A percentile compares a stretch with the other conserved stretches of the same genome.
Conservation (phyloP, 2,329 filamentous ascomycete species). For the Mollisiaceae sp. region DNA sequence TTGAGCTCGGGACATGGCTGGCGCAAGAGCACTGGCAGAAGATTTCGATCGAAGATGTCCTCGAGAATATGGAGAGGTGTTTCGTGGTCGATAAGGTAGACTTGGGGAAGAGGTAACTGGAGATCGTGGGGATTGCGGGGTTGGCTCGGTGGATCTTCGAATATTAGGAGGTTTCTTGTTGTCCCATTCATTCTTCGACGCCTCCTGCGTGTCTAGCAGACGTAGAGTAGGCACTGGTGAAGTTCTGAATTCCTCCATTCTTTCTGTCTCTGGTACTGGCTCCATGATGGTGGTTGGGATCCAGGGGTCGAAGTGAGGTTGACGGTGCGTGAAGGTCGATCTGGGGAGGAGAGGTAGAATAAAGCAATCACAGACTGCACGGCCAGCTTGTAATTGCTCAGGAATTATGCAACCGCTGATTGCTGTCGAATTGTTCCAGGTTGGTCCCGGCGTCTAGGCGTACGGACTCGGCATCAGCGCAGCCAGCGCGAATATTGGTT, state of each 20-base stretch:
- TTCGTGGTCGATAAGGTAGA: slow-evolving; percentile 65
- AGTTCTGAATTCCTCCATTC: slow-evolving; percentile 68
- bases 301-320: background rate
- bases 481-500: slow-evolving; percentile 28
- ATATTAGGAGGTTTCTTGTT: slow-evolving; percentile 55
- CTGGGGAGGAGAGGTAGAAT: slow-evolving; percentile 11
- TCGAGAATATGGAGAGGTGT: slow-evolving; percentile 64
- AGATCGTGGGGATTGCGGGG: slow-evolving; percentile 57
- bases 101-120: slow-evolving; percentile 47
- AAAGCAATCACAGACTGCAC: slow-evolving; percentile 20
- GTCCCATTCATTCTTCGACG: slow-evolving; percentile 19
- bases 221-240: slow-evolving; percentile 61
- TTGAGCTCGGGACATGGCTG: slow-evolving; percentile 66
- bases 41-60: slow-evolving; percentile 64
- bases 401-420: slow-evolving; percentile 24
- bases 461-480: slow-evolving; percentile 31
- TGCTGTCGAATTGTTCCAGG: slow-evolving; percentile 20
- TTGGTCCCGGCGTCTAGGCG: slow-evolving; percentile 31
- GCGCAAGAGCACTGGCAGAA: slow-evolving; percentile 57
- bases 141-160: slow-evolving; percentile 65
- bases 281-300: slow-evolving; percentile 54
- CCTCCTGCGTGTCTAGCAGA: slow-evolving; percentile 42
- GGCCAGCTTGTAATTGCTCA: slow-evolving; percentile 19
- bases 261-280: slow-evolving; percentile 70
- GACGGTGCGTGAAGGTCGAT: slow-evolving; percentile 29